These are phyloP conservation scores for Neolentinus lepideus DNA, from an alignment of 1,284 basidiomycete genomes.

Conservation along the genomic window DNA sequence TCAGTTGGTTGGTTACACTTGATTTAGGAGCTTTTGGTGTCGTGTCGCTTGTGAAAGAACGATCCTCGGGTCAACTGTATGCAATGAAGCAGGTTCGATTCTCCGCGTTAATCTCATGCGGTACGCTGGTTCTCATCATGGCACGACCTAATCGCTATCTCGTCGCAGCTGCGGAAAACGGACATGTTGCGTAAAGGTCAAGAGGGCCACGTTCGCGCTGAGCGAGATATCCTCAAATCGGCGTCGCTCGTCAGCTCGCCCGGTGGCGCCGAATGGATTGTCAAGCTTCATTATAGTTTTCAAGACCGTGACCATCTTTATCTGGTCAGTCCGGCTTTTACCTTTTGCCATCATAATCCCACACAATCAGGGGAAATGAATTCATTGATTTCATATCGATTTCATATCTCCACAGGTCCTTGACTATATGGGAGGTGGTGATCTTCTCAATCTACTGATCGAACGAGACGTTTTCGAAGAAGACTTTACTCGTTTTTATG, in stretches of 20 bases:
- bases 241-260: constrained; percentile 67
- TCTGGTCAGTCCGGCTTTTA: constrained; percentile 52
- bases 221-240: constrained; percentile 82
- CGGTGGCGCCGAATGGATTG: constrained; percentile 85
- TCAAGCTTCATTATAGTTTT: constrained; percentile 86
- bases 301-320: constrained; percentile 92
- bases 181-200: constrained; percentile 99
- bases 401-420: constrained; percentile 55
- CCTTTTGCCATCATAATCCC: constrained; percentile 9
- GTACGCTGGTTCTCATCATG: neutral
- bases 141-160: constrained; percentile 2
- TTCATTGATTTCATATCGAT: constrained; percentile 54
- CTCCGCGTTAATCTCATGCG: constrained; percentile 5
- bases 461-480: constrained; percentile 93
- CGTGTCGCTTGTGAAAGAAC: constrained; percentile 86
- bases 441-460: constrained; percentile 92
- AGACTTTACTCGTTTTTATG: constrained; percentile 90
- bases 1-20: constrained; percentile 10
- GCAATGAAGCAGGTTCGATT: constrained; percentile 89
- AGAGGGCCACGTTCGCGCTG: constrained; percentile 91
- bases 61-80: constrained; percentile 72
- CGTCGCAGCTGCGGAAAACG: constrained; percentile 76
- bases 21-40: constrained; percentile 87
- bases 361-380: constrained; percentile 16
- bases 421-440: constrained; percentile 94